These are phyloP conservation scores for Didymella sp. DNA, from an alignment of 2,329 filamentous ascomycete genomes.

Conservation along the genomic window DNA sequence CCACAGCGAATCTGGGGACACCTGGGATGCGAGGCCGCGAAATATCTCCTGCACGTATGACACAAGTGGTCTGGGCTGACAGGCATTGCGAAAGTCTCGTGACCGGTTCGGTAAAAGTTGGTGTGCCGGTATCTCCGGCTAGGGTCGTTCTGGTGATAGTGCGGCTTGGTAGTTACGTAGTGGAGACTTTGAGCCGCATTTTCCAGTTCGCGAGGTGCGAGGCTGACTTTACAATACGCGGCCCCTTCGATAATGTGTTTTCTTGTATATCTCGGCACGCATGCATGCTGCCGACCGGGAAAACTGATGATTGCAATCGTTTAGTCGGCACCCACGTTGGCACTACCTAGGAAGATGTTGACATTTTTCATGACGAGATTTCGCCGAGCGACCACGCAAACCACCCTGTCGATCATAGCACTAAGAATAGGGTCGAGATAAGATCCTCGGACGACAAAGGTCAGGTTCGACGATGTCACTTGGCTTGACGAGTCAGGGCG, in stretches of 20 bases:
- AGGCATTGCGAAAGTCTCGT: constrained; percentile 23
- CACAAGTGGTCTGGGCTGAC: constrained; percentile 24
- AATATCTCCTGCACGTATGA: constrained; percentile 28
- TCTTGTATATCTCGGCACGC: no score
- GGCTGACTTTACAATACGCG: constrained; percentile 8
- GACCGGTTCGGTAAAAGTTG: constrained; percentile 7
- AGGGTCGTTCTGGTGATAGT: constrained; percentile 12
- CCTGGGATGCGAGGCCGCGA: constrained; percentile 20
- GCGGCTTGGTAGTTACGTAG: constrained; percentile 20
- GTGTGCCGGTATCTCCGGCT: constrained; percentile 24
- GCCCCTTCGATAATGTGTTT: constrained; percentile 9
- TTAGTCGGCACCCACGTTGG: constrained; percentile 2
- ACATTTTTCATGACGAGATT: neutral
- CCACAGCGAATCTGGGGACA: constrained; percentile 36
- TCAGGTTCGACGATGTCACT: neutral
- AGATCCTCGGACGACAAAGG: constrained; percentile 2
- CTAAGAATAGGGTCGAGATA: constrained; percentile 1
- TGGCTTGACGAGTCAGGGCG: neutral
- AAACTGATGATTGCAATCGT: no score
- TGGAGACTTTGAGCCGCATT: constrained; percentile 23
- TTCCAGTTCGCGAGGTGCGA: constrained; percentile 1
- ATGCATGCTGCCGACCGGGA: no score
- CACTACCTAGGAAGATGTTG: neutral
- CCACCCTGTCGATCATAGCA: constrained; percentile 1
- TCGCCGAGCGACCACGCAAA: constrained; percentile 3